Conservation (phyloP, 2,329 filamentous ascomycete genomes). For the Paracoccidioides brasiliensis region DNA sequence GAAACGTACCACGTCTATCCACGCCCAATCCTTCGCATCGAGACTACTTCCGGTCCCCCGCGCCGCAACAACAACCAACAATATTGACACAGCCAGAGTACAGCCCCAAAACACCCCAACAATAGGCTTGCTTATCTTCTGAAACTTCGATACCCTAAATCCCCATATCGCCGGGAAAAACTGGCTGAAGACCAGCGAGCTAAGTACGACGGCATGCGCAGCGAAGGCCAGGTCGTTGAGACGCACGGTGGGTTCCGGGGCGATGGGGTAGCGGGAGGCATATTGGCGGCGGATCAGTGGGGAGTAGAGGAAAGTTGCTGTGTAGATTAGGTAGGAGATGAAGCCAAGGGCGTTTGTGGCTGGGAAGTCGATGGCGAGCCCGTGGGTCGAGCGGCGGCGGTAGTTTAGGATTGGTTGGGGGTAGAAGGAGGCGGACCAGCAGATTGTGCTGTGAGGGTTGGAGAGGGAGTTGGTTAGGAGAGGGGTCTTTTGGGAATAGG, state of each 20-base stretch:
- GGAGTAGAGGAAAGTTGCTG: constrained; percentile 63
- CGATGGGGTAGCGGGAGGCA: constrained; percentile 59
- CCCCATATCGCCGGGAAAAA: constrained; percentile 62
- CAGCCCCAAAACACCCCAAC: constrained; percentile 58
- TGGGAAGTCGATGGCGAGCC: constrained; percentile 80
- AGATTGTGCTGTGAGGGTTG: constrained; percentile 38
- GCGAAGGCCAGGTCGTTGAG: constrained; percentile 88
- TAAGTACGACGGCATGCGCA: constrained; percentile 62
- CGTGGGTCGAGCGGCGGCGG: constrained; percentile 60
- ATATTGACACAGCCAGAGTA: constrained; percentile 32
- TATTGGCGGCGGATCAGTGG: constrained; percentile 68
- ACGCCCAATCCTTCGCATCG: constrained; percentile 43
- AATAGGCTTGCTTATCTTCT: constrained; percentile 48
- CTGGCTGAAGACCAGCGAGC: constrained; percentile 61
- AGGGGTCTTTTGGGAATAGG: background rate
- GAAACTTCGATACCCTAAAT: constrained; percentile 47
- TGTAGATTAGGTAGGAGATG: constrained; percentile 60
- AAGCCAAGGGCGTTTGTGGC: constrained; percentile 53
- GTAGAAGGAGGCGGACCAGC: constrained; percentile 86
- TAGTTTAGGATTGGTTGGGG: constrained; percentile 77
- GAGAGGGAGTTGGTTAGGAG: background rate
- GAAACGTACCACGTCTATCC: constrained; percentile 48
- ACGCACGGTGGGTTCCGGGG: constrained; percentile 68
- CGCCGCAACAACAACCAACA: constrained; percentile 30
- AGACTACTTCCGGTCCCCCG: constrained; percentile 31